A percentile compares a stretch with the other conserved stretches of the same genome.
phyloP scores from a whole-genome alignment of 2,329 filamentous ascomycete genomes.

The Trichoderma pleuroti region DNA sequence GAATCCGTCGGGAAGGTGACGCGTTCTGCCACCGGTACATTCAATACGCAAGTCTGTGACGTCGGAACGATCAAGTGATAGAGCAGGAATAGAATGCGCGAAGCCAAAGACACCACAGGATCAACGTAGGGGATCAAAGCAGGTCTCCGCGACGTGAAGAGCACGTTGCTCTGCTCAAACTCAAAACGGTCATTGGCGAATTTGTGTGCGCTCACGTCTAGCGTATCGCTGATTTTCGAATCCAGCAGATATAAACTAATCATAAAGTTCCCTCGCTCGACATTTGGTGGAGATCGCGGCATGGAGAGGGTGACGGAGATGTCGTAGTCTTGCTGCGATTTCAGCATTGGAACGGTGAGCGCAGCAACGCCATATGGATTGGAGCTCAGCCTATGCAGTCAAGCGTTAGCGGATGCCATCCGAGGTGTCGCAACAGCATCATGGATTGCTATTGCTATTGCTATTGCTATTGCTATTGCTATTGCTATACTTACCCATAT shows the following conservation, averaged over 20 bases:
- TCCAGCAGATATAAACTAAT: slow-evolving; percentile 69
- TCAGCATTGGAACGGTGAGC: slow-evolving; percentile 51
- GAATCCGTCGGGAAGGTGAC: slow-evolving; percentile 55
- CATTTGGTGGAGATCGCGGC: slow-evolving; percentile 73
- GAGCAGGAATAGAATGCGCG: slow-evolving; percentile 60
- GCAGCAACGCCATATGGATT: slow-evolving; percentile 52
- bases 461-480: too few species aligned
- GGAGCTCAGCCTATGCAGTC: slow-evolving; percentile 38
- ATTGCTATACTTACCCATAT: slow-evolving; percentile 47
- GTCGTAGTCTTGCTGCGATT: slow-evolving; percentile 78
- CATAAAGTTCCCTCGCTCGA: slow-evolving; percentile 90
- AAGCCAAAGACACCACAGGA: slow-evolving; percentile 59
- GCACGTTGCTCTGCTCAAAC: slow-evolving; percentile 38
- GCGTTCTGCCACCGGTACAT: slow-evolving; percentile 69
- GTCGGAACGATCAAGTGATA: slow-evolving; percentile 66
- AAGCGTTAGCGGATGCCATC: neutral
- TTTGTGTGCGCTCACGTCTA: slow-evolving; percentile 28
- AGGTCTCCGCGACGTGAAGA: slow-evolving; percentile 67
- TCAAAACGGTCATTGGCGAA: slow-evolving; percentile 34
- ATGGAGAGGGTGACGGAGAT: slow-evolving; percentile 71
- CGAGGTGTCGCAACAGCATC: neutral
- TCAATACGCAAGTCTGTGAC: slow-evolving; percentile 60
- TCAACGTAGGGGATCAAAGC: slow-evolving; percentile 79
- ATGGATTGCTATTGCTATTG: too few species aligned
- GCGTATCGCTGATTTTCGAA: slow-evolving; percentile 30